Conservation (phyloP, 2,329 filamentous ascomycete genomes). For the Hypoxylon sp. region DNA sequence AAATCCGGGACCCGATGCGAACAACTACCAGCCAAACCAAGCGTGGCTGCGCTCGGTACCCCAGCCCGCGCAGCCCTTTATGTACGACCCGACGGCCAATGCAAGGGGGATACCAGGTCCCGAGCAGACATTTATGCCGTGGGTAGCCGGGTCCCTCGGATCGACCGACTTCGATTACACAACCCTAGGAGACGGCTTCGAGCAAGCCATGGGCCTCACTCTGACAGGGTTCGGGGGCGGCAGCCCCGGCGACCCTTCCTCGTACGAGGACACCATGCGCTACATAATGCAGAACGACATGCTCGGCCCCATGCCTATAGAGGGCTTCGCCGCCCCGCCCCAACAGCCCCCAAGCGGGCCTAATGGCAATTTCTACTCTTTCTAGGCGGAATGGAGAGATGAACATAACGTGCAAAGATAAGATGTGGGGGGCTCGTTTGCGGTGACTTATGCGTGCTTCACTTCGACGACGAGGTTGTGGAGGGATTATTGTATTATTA, state of each 20-base stretch:
- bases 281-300: slow-evolving; percentile 51
- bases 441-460: neutral
- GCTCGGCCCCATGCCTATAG: slow-evolving; percentile 40
- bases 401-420: neutral
- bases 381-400: slow-evolving; percentile 9
- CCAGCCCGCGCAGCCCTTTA: slow-evolving; percentile 55
- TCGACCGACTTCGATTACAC: slow-evolving; percentile 56
- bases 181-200: slow-evolving; percentile 59
- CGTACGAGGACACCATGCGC: slow-evolving; percentile 49
- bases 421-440: neutral
- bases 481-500: slow-evolving; percentile 15
- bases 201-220: slow-evolving; percentile 62
- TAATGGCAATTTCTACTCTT: slow-evolving; percentile 33
- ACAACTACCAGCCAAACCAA: slow-evolving; percentile 43
- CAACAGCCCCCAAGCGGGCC: slow-evolving; percentile 21
- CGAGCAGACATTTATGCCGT: slow-evolving; percentile 49
- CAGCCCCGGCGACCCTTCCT: slow-evolving; percentile 45
- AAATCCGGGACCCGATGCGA: slow-evolving; percentile 44
- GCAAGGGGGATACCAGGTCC: slow-evolving; percentile 3
- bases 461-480: too few species aligned
- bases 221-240: slow-evolving; percentile 57
- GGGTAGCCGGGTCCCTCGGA: slow-evolving; percentile 50
- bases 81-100: slow-evolving; percentile 54
- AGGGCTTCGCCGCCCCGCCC: slow-evolving; percentile 29
- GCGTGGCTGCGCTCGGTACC: slow-evolving; percentile 40